phyloP scores from a whole-genome alignment of 1,284 basidiomycete species.

The Violaceomyces palustris region DNA sequence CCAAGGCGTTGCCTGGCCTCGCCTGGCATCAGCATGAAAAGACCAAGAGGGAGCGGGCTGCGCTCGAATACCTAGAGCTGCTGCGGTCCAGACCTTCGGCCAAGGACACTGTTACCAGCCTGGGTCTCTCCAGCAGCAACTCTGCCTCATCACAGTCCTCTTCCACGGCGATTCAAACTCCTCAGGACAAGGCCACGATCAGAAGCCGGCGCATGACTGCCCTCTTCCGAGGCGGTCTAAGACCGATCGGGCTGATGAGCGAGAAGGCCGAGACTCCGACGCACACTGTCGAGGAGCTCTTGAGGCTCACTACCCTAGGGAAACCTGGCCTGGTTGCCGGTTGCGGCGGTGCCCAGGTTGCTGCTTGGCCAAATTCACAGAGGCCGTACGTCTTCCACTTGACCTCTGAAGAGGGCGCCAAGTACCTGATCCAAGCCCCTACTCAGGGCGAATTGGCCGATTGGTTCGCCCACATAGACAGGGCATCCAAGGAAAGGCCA shows the following conservation, averaged over 20 bases:
- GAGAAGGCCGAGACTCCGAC: constrained; percentile 23
- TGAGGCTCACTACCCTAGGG: constrained; percentile 30
- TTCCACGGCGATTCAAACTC: constrained; percentile 4
- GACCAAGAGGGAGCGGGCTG: constrained; percentile 29
- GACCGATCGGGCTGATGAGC: constrained; percentile 28
- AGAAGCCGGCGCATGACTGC: constrained; percentile 46
- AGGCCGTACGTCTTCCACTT: constrained; percentile 46
- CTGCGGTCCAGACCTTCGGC: constrained; percentile 9
- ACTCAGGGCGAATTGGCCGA: constrained; percentile 34
- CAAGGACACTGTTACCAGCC: too few species aligned
- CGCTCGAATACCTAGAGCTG: constrained; percentile 17
- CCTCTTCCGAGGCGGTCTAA: constrained; percentile 44
- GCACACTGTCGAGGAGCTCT: constrained; percentile 23
- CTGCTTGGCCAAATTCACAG: constrained; percentile 45
- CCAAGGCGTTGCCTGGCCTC: constrained; percentile 25
- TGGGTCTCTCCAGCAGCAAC: not conserved
- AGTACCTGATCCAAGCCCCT: constrained; percentile 44
- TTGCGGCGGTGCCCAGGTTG: constrained; percentile 33
- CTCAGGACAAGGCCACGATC: constrained; percentile 25
- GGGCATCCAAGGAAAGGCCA: constrained; percentile 21
- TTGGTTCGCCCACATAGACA: constrained; percentile 39
- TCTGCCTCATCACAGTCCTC: not conserved
- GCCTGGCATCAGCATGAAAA: constrained; percentile 42
- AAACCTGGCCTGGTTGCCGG: constrained; percentile 34
- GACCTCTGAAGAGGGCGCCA: constrained; percentile 34